Evolutionary conservation across 306 rosid genomes (phyloP).

Genomic region (Dalbergia cochinchinensis): DNA sequence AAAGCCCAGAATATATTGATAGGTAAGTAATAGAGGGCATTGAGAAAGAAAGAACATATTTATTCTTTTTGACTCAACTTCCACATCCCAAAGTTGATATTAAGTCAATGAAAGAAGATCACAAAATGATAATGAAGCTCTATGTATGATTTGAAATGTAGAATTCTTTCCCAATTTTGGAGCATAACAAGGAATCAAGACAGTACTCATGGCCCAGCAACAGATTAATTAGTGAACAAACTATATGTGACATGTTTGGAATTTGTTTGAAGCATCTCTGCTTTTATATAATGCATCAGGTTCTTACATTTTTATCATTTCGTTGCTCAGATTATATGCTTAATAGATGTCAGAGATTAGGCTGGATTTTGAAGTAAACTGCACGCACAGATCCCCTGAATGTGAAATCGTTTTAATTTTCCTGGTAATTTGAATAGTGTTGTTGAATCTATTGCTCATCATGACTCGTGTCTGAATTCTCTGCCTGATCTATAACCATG

Average conservation of each 20-base stretch:
- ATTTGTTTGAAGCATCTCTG: slow-evolving; percentile 50
- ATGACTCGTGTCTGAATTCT: slow-evolving; percentile 43
- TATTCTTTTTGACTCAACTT: slow-evolving; percentile 52
- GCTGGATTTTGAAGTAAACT: slow-evolving; percentile 46
- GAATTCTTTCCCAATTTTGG: slow-evolving; percentile 35
- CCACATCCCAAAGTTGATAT: slow-evolving; percentile 15
- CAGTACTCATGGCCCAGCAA: slow-evolving; percentile 1
- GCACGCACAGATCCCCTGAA: slow-evolving; percentile 51
- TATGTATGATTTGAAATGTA: slow-evolving; percentile 36
- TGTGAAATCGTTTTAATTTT: slow-evolving; percentile 35
- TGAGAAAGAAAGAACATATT: slow-evolving; percentile 45
- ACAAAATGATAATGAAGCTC: slow-evolving; percentile 32
- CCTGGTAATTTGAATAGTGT: slow-evolving; percentile 10
- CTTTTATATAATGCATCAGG: slow-evolving; percentile 55
- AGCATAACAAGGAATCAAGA: slow-evolving; percentile 34
- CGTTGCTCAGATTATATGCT: slow-evolving; percentile 55
- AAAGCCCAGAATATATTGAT: slow-evolving; percentile 57
- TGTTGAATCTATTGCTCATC: slow-evolving; percentile 45
- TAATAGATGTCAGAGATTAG: slow-evolving; percentile 42
- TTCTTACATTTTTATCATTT: slow-evolving; percentile 60
- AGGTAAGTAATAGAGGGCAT: slow-evolving; percentile 46
- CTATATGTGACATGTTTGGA: slow-evolving; percentile 50
- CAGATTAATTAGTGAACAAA: slow-evolving; percentile 36
- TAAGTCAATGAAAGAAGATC: slow-evolving; percentile 47
- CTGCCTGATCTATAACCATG: slow-evolving; percentile 40